Conservation (phyloP, 2,329 filamentous ascomycete species). For the Sphaerulina musiva region DNA sequence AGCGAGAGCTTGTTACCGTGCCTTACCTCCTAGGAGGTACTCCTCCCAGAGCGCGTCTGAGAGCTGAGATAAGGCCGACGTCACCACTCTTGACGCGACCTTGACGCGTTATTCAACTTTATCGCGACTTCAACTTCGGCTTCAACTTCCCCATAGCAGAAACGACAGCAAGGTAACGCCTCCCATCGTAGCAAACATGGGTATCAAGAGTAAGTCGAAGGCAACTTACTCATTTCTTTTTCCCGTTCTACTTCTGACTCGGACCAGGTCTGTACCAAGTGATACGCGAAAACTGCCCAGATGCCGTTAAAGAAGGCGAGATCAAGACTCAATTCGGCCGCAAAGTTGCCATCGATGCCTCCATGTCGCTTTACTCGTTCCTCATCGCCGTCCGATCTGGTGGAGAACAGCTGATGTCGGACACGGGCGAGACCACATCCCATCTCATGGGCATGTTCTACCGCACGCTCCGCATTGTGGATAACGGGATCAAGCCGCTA, state of each 20-base stretch:
- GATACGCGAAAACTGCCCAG: constrained; percentile 66
- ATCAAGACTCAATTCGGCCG: constrained; percentile 99
- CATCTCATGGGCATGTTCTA: constrained; percentile 99
- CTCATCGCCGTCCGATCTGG: constrained; percentile 95
- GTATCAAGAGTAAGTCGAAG: constrained; percentile 33
- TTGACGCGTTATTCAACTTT: constrained; percentile 2
- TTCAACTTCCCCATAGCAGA: background rate
- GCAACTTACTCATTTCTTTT: no score
- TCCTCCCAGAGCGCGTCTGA: no score
- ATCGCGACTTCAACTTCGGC: constrained; percentile 4
- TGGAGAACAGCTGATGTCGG: constrained; percentile 91
- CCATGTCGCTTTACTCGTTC: constrained; percentile 99
- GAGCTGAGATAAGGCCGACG: background rate
- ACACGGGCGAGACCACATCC: constrained; percentile 92
- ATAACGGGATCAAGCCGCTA: constrained; percentile 96
- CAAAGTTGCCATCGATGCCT: constrained; percentile 62
- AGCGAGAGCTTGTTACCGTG: no score
- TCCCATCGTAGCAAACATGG: constrained; percentile 26
- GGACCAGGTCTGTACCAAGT: constrained; percentile 41
- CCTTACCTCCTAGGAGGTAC: no score
- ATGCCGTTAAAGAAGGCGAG: constrained; percentile 89
- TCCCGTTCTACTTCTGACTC: constrained; percentile 1
- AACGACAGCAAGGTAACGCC: constrained; percentile 2
- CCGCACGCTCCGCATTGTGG: constrained; percentile 93
- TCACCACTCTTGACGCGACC: constrained; percentile 4